phyloP scores from a whole-genome alignment of 1,284 basidiomycete genomes.

The Exobasidium cylindrosporum region DNA sequence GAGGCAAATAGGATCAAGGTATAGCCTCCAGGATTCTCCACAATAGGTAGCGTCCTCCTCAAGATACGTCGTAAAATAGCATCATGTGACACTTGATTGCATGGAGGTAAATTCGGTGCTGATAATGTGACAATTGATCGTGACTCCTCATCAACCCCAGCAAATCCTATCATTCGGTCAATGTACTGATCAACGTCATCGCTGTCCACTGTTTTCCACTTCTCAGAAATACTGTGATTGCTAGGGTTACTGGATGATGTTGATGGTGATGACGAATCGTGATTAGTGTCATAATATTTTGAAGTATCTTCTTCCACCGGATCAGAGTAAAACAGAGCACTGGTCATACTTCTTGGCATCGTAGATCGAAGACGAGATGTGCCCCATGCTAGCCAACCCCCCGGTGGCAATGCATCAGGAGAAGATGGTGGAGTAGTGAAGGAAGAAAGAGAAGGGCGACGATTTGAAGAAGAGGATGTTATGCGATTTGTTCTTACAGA shows the following conservation, averaged over 20 bases:
- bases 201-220: background rate
- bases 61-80: slow-evolving; percentile 62
- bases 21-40: slow-evolving; percentile 69
- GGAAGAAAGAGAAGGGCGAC: background rate
- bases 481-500: background rate
- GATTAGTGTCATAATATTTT: background rate
- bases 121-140: background rate
- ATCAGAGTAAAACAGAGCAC: slow-evolving; percentile 62
- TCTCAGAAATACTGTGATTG: background rate
- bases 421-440: background rate
- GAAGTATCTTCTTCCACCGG: background rate
- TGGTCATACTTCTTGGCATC: slow-evolving; percentile 26
- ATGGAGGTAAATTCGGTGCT: slow-evolving; percentile 65
- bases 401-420: background rate
- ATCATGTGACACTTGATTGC: slow-evolving; percentile 72
- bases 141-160: slow-evolving; percentile 3
- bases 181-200: background rate
- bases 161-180: slow-evolving; percentile 3
- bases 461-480: background rate
- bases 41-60: slow-evolving; percentile 39
- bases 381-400: background rate
- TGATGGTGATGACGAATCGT: background rate
- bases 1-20: slow-evolving; percentile 79
- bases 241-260: background rate
- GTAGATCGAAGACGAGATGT: background rate